phyloP scores from a whole-genome alignment of 2,329 filamentous ascomycete genomes.

The Diaporthe batatas region DNA sequence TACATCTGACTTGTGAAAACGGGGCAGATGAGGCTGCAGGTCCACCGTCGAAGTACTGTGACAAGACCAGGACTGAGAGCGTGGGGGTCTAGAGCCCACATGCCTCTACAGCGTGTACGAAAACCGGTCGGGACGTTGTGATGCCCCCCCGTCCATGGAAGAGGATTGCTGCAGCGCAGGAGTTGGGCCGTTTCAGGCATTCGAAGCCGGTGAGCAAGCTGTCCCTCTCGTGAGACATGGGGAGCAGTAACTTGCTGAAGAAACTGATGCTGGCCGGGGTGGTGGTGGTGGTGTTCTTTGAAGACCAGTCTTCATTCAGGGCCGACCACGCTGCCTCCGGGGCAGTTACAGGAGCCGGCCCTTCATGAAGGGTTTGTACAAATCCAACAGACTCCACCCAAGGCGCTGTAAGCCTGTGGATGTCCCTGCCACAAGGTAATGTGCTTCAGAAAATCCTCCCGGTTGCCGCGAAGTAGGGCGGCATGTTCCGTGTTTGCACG shows the following conservation, averaged over 20 bases:
- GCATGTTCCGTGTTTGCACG: conserved; percentile 16
- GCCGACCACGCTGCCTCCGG: conserved; percentile 9
- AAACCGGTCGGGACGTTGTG: conserved; percentile 17
- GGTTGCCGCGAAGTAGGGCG: not conserved
- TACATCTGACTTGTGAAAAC: conserved; percentile 38
- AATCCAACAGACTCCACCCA: not conserved
- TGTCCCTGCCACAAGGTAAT: not conserved
- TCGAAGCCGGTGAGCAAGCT: not conserved
- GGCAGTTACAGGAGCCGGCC: not conserved
- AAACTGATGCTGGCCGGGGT: not conserved
- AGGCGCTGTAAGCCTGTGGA: conserved; percentile 3
- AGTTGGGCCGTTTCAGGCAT: conserved; percentile 17
- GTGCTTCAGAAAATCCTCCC: conserved; percentile 8
- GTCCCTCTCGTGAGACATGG: not conserved
- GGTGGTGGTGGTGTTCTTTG: no score
- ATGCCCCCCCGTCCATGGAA: conserved; percentile 7
- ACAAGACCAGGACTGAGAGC: conserved; percentile 33
- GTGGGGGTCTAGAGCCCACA: conserved; percentile 38
- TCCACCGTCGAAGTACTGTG: conserved; percentile 40
- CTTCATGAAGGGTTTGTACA: not conserved
- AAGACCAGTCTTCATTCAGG: conserved; percentile 6
- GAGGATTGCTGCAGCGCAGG: conserved; percentile 3
- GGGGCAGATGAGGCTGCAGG: conserved; percentile 37
- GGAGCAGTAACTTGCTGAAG: not conserved
- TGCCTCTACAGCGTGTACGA: conserved; percentile 8